Conservation (phyloP, 352 stramenopile genomes). For the Pythium oligandrum region DNA sequence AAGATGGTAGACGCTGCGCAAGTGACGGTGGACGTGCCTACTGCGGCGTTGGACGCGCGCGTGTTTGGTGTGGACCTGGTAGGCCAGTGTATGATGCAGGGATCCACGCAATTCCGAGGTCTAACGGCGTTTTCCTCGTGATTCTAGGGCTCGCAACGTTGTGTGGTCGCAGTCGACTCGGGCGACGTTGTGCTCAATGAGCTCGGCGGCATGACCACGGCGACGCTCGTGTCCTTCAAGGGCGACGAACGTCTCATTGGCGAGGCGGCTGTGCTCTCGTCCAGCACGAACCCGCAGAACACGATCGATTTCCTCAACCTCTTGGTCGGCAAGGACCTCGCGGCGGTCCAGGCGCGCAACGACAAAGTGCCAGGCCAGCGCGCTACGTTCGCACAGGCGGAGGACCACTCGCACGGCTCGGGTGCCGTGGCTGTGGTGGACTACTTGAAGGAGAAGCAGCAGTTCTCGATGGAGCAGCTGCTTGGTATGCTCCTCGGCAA, state of each 20-base stretch:
- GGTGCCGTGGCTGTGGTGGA: conserved; percentile 52
- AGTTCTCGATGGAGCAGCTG: conserved; percentile 74
- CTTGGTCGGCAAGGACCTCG: conserved; percentile 53
- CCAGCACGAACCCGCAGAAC: conserved; percentile 82
- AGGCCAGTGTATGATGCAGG: conserved; percentile 9
- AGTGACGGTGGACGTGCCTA: conserved; percentile 12
- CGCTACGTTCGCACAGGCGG: conserved; percentile 32
- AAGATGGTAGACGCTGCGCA: conserved; percentile 13
- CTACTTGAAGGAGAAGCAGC: conserved; percentile 34
- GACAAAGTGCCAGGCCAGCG: conserved; percentile 43
- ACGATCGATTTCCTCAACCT: conserved; percentile 69
- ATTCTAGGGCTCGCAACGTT: conserved; percentile 67
- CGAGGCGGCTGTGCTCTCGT: conserved; percentile 79
- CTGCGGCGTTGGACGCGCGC: conserved; percentile 11
- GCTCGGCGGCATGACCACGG: conserved; percentile 83
- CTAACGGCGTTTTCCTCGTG: conserved; percentile 4
- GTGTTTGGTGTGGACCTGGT: conserved; percentile 84
- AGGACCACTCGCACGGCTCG: conserved; percentile 3
- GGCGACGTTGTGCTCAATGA: conserved; percentile 88
- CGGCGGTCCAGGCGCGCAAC: conserved; percentile 34
- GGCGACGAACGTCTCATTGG: conserved; percentile 79
- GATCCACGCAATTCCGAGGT: not conserved
- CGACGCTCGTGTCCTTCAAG: conserved; percentile 86
- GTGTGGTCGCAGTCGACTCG: conserved; percentile 56
- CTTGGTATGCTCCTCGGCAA: conserved; percentile 78